phyloP scores from a whole-genome alignment of 225 moss, liverwort and hornwort species.

The Sphagnum tenellum region DNA sequence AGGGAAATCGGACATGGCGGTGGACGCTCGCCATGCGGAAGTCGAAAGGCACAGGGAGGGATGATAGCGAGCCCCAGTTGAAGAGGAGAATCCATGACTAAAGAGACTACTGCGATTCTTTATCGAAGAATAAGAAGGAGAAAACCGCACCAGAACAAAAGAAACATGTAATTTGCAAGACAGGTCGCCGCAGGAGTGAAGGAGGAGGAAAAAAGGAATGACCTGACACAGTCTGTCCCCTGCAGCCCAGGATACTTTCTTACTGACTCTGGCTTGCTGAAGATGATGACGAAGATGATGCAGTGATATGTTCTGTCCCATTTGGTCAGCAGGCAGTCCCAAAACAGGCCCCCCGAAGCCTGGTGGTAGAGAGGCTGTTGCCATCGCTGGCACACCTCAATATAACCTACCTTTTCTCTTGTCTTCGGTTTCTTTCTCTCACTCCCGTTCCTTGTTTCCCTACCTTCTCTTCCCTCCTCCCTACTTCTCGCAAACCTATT shows the following conservation, averaged over 20 bases:
- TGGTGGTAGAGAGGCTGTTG: constrained; percentile 41
- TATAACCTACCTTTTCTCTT: background rate
- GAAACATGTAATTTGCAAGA: background rate
- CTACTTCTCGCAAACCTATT: no score
- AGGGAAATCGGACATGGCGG: no score
- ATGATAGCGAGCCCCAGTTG: no score
- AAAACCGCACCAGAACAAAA: no score
- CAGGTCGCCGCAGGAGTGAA: constrained; percentile 10
- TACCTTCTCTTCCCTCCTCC: no score
- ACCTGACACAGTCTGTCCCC: constrained; percentile 67
- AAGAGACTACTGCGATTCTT: no score
- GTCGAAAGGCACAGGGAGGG: no score
- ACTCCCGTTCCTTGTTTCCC: no score
- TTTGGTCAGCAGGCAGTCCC: constrained; percentile 15
- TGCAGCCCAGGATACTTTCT: constrained; percentile 52
- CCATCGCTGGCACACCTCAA: constrained; percentile 4
- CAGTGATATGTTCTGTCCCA: constrained; percentile 13
- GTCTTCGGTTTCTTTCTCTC: background rate
- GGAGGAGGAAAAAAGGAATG: constrained; percentile 28
- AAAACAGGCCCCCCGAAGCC: constrained; percentile 33
- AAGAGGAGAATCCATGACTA: no score
- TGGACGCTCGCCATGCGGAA: no score
- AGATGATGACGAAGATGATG: no score
- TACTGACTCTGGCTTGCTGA: constrained; percentile 36
- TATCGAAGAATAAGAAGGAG: no score